phyloP scores from a whole-genome alignment of 768 basidiomycete species.

The Pisolithus albus region DNA sequence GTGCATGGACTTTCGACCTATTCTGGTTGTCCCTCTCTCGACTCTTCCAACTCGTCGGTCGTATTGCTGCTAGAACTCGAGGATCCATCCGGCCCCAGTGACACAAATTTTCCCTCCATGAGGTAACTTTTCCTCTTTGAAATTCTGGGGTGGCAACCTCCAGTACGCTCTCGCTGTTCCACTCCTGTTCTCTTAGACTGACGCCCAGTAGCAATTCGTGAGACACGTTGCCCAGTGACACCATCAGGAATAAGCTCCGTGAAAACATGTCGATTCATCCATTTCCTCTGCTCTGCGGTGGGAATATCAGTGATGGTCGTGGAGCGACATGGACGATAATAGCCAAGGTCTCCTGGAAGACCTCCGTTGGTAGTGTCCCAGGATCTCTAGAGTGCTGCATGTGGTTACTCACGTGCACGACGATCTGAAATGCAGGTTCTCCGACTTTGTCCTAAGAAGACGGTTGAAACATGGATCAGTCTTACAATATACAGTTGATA shows the following conservation, averaged over 20 bases:
- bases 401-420: neutral
- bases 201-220: neutral
- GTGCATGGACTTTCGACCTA: slow-evolving; percentile 7
- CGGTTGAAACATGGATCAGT: neutral
- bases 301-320: neutral
- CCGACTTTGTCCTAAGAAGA: neutral
- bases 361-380: neutral
- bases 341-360: neutral
- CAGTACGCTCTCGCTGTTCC: neutral
- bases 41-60: neutral
- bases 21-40: neutral
- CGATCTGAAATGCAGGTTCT: neutral
- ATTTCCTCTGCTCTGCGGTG: neutral
- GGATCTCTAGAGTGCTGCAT: neutral
- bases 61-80: neutral
- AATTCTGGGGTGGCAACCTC: too few relatives aligned
- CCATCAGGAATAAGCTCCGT: neutral
- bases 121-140: neutral
- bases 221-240: neutral
- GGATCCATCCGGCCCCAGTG: neutral
- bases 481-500: neutral
- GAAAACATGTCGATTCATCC: neutral
- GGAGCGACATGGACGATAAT: neutral
- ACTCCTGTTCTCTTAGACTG: neutral
- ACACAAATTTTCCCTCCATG: neutral